These are phyloP conservation scores for Acanthamoeba culbertsoni DNA, from an alignment of 208 protist genomes.

Conservation along the genomic window DNA sequence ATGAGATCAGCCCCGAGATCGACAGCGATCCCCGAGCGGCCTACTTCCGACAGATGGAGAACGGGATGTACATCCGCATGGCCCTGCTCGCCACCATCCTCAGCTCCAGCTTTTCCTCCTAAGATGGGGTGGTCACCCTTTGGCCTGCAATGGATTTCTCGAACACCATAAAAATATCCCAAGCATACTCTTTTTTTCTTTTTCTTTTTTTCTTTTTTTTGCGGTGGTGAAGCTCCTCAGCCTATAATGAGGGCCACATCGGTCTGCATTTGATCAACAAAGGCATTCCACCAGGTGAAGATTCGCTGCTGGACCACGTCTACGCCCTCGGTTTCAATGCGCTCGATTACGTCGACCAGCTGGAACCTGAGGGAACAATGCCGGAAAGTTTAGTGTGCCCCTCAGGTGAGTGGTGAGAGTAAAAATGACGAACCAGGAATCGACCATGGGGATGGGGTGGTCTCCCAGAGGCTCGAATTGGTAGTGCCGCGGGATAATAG, in stretches of 20 bases:
- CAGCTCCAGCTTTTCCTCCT: background rate
- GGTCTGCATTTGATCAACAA: background rate
- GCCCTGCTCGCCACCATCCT: constrained; percentile 88
- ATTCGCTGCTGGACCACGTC: background rate
- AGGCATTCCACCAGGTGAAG: constrained; percentile 31
- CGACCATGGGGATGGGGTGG: constrained; percentile 12
- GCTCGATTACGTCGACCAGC: background rate
- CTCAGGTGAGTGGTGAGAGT: background rate
- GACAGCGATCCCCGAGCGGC: constrained; percentile 92
- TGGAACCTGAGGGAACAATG: background rate
- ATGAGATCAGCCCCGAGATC: constrained; percentile 93
- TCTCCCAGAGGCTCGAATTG: constrained; percentile 42
- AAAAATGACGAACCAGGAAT: background rate
- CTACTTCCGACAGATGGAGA: constrained; percentile 98
- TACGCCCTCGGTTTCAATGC: background rate
- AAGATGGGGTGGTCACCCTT: background rate
- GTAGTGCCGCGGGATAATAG: background rate
- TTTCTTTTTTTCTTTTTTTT: too few species aligned
- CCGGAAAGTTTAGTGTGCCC: background rate
- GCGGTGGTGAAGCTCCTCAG: too few species aligned
- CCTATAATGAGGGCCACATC: constrained; percentile 16
- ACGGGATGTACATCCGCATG: constrained; percentile 98
- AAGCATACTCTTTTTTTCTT: too few species aligned
- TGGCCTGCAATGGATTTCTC: background rate
- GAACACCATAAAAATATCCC: too few species aligned